Evolutionary conservation across 1,284 basidiomycete species (phyloP).

Genomic region (Xanthoconium separans): DNA sequence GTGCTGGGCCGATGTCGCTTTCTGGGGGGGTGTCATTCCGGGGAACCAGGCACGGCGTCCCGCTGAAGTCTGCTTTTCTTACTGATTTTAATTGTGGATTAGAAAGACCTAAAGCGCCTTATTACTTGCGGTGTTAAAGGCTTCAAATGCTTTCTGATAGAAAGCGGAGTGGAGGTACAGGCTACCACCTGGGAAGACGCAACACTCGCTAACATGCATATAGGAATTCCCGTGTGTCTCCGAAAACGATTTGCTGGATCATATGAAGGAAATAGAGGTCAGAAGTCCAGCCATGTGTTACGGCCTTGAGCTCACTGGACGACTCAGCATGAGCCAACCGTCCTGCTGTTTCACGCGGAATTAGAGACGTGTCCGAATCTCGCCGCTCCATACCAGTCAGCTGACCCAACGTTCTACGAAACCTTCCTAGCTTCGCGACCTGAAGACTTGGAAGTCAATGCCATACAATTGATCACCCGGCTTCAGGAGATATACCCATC

Average conservation of each 20-base stretch:
- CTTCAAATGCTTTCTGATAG: constrained; percentile 94
- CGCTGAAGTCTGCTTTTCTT: background rate
- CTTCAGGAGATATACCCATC: constrained; percentile 62
- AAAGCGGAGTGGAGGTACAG: constrained; percentile 86
- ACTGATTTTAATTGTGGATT: constrained; percentile 1
- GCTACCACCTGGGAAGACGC: background rate
- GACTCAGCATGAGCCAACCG: constrained; percentile 57
- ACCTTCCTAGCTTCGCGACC: constrained; percentile 88
- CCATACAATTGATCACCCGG: constrained; percentile 72
- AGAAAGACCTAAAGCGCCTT: constrained; percentile 66
- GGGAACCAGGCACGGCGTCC: constrained; percentile 66
- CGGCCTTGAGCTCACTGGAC: constrained; percentile 9
- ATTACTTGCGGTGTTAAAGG: constrained; percentile 82
- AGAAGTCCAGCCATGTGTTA: constrained; percentile 6
- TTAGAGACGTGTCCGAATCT: constrained; percentile 43
- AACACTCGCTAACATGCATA: constrained; percentile 4
- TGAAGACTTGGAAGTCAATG: constrained; percentile 70
- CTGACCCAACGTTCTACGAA: constrained; percentile 60
- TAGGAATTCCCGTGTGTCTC: constrained; percentile 90
- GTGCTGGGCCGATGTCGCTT: constrained; percentile 84
- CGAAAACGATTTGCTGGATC: constrained; percentile 63
- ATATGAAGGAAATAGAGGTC: constrained; percentile 78
- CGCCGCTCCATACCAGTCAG: constrained; percentile 12
- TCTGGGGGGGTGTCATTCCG: constrained; percentile 94
- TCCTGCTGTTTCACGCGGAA: constrained; percentile 91